Base-by-base conservation (phyloP, 108 stramenopile species). In the Aureococcus anophagefferens region DNA sequence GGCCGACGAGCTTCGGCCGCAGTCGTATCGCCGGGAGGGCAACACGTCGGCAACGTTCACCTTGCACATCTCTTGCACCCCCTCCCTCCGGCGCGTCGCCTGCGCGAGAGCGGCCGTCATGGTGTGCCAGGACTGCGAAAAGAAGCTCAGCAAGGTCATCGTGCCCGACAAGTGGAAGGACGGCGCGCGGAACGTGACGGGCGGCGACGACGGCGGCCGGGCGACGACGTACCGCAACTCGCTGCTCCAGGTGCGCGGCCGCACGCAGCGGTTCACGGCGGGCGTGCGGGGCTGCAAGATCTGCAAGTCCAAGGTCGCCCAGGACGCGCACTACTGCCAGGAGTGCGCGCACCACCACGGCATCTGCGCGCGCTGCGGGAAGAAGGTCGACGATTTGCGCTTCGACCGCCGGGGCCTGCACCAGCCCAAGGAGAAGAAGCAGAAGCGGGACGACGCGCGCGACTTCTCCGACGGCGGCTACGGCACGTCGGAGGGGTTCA, bases 131-230 rank as follows among this genome's bases (percentile, higher is more conserved):
- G 70, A 74, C 68, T 77, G 76, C 37, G 72, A 77, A 36, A 46
- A 62, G n/a, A 77, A 77, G 68, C 74, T 74, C 14, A 34, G 68
- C 16, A 77, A 74, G 69, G 74, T 77, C 30, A 74, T 74, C 70
- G 76, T 77, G 14, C 76, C 76, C 16, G 76, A 77, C 37, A 77
- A 77, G 74, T 74, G 74, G 72, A 77, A 74, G 67, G 74, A 74
- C 67, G 74, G 74, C 36, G 74, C 74, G 30, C 72, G 72, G 0
- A 74, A 74, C 72, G 72, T 72, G 15, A 73, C 74, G 66, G 73
- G 73, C 63, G 73, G 73, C 16, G 67, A 72, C 0, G 35, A 72
- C n/a, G 74, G 74, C 31, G 74, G 74, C 31, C 74, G 74, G 64
- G 64, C 72, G 14, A 72, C 73, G 34, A 72, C 72, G 9, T 72